Conservation (phyloP, 169 alveolate genomes). For the Plasmodium yoelii region DNA sequence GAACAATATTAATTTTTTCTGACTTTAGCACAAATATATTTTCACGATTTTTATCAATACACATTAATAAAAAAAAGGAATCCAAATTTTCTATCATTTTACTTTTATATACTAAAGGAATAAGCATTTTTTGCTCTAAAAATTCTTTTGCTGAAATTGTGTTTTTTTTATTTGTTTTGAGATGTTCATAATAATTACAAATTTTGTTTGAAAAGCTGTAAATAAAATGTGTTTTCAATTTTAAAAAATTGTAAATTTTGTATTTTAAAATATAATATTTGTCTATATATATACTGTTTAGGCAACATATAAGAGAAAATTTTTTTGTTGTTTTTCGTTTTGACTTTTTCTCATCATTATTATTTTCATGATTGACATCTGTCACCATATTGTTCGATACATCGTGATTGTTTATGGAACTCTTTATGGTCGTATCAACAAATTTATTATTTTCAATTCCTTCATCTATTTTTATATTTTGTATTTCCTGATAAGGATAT, state of each 20-base stretch:
- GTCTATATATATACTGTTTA: slow-evolving; percentile 72
- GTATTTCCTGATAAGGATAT: not conserved
- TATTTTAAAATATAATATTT: slow-evolving; percentile 47
- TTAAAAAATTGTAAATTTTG: slow-evolving; percentile 30
- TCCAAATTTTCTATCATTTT: slow-evolving; percentile 35
- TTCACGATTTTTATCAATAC: slow-evolving; percentile 46
- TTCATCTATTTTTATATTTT: not conserved
- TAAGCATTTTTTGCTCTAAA: slow-evolving; percentile 39
- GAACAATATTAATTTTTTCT: slow-evolving; percentile 49
- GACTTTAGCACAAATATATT: slow-evolving; percentile 55
- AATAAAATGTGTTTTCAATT: slow-evolving; percentile 38
- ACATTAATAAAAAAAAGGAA: slow-evolving; percentile 64
- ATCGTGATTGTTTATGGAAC: not conserved
- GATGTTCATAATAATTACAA: slow-evolving; percentile 41
- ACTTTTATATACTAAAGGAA: slow-evolving; percentile 57
- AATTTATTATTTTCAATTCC: not conserved
- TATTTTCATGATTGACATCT: not conserved
- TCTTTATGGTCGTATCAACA: not conserved
- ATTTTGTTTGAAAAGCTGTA: slow-evolving; percentile 45
- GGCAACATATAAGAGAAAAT: slow-evolving; percentile 57
- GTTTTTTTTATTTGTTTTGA: slow-evolving; percentile 25
- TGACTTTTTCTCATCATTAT: not conserved
- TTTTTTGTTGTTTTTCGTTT: slow-evolving; percentile 1
- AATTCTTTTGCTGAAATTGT: slow-evolving; percentile 39
- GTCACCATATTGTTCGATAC: not conserved